Conservation (phyloP, 2,329 filamentous ascomycete species). For the Colletotrichum aenigma region DNA sequence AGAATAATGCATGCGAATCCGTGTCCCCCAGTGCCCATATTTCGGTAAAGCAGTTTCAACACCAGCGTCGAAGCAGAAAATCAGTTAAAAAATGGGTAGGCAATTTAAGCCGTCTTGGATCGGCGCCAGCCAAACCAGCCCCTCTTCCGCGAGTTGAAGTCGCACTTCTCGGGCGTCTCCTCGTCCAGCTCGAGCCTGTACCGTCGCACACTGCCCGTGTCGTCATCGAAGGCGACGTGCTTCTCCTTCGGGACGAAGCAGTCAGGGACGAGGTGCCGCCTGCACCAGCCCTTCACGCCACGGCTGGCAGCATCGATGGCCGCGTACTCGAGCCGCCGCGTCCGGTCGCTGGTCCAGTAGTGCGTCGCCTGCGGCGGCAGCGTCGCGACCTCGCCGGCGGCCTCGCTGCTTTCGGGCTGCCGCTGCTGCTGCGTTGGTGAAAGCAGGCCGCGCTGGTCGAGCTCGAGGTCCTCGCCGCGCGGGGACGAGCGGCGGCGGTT, state of each 20-base stretch:
- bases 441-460: constrained; percentile 15
- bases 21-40: not conserved
- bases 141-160: not conserved
- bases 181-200: constrained; percentile 59
- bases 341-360: constrained; percentile 71
- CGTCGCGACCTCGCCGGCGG: constrained; percentile 27
- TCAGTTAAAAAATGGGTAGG: not conserved
- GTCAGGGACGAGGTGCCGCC: constrained; percentile 62
- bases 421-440: not conserved
- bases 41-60: not conserved
- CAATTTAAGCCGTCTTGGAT: not conserved
- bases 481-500: not conserved
- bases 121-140: constrained; percentile 10
- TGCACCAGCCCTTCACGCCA: constrained; percentile 65
- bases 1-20: not conserved
- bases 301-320: constrained; percentile 67
- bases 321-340: constrained; percentile 67
- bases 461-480: constrained; percentile 21
- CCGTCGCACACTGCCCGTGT: constrained; percentile 65
- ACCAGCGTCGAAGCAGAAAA: not conserved
- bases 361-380: constrained; percentile 63
- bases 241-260: constrained; percentile 60
- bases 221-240: constrained; percentile 63
- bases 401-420: constrained; percentile 20
- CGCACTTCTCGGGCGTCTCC: constrained; percentile 8